These are phyloP conservation scores for Pelargonium fulgidum DNA, from an alignment of 441 rosid genomes.

Conservation along the genomic window DNA sequence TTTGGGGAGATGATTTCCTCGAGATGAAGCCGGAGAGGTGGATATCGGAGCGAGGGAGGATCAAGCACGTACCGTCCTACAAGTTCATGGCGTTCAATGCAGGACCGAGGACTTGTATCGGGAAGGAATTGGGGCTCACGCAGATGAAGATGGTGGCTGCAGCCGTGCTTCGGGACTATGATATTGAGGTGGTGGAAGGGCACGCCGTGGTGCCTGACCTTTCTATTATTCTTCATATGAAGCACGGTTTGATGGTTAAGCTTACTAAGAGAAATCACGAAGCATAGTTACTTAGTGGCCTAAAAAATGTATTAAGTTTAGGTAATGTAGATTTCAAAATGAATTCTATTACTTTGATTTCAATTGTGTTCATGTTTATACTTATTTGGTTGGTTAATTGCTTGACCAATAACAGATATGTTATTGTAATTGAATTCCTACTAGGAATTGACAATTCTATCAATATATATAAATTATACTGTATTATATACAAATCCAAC, in stretches of 20 bases:
- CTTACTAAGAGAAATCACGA: background rate
- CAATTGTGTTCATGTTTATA: too few species aligned
- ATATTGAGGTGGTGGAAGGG: constrained; percentile 1
- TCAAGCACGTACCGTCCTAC: background rate
- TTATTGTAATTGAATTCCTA: too few species aligned
- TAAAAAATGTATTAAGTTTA: too few species aligned
- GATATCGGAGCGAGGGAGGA: background rate
- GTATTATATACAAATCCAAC: too few species aligned
- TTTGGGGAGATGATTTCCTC: background rate
- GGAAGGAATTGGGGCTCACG: background rate
- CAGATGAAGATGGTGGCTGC: constrained; percentile 1
- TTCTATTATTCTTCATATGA: background rate
- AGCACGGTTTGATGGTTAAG: background rate
- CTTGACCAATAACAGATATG: too few species aligned
- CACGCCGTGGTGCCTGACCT: background rate
- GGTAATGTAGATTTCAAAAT: too few species aligned
- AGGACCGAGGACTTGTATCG: background rate
- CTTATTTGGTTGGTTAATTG: too few species aligned
- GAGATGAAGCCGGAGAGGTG: constrained; percentile 1
- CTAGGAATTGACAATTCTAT: too few species aligned
- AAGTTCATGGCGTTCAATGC: background rate
- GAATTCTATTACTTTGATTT: too few species aligned
- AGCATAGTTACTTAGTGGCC: too few species aligned
- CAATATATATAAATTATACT: too few species aligned
- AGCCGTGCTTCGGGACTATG: background rate